Base-by-base conservation (phyloP, 2,329 filamentous ascomycete genomes). In the Neonectria hederae region DNA sequence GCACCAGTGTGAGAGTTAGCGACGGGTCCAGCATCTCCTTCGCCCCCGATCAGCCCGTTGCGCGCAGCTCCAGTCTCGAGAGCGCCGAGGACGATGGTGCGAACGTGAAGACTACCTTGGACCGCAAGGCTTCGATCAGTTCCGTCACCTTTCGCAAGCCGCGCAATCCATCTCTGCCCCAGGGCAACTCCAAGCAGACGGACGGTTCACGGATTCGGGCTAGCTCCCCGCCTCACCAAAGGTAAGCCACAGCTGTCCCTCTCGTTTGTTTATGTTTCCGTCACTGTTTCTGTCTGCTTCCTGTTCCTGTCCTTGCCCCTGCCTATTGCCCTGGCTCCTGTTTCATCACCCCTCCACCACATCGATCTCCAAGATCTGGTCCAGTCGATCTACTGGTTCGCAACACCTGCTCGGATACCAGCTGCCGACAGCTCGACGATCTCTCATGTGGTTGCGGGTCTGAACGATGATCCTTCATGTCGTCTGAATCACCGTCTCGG, bases 141-240 rank as follows among this genome's bases (percentile, higher is more conserved):
- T 85, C 82, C 14, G 79, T 87, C 56, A 79, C 79, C 9, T 86
- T 86, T 68, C 81, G 79, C 4, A 74, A 76, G n/a, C 79, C 79
- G 28, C 74, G 72, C 1, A 80, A 84, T 65, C 82, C 81, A 4
- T 76, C 77, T 21, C 75, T 86, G 19, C 83, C 84, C 4, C 84
- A 86, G 65, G 84, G 84, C 26, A 67, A 74, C 4, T 83, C 83
- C 63, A 82, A 83, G 63, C 79, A 78, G 58, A 82, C 83, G 49
- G 77, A 79, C 54, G 80, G 78, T 35, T 75, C 68, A 54, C 79
- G 83, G 24, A 81, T 82, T 51, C 75, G 82, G 59, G 81, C 76
- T 24, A 82, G 79, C 40, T 87, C 85, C 26, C 85, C 85, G 24
- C 80, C 82, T 32, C 82, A 84, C 65, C 70, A 76, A 62, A 84